Base-by-base conservation (phyloP, 306 rosid genomes). In the Medicago arabica region DNA sequence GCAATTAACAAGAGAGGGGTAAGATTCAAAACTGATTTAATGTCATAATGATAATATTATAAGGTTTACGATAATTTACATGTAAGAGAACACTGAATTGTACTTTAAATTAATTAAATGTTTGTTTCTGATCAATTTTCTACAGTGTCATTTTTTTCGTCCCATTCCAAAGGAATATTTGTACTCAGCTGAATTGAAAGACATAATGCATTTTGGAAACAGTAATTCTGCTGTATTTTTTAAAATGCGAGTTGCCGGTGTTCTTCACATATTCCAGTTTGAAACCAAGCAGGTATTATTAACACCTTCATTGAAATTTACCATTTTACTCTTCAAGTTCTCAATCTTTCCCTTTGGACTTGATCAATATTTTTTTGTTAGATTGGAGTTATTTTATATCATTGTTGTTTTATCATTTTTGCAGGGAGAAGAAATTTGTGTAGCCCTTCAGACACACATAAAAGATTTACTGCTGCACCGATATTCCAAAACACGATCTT, bases 1-100 rank as follows among this genome's bases (percentile, higher is more conserved):
- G 98, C 96, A 75, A 93, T 93, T 83, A 93, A 93, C 83, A 93
- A 88, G 83, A 88, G 98, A 80, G 98, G 98, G 89, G 98, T 93
- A 86, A 80, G 86, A 80, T 39, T 36, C 4, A 38, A 63, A 55
- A 16, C 28, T 49, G 25, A 80, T 66, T 25, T 19, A 23, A 3
- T 21, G 72, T 44, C 19, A 7, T 67, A 8, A 38, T 17, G 54
- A 43, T 64, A 18, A 31, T 50, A 19, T 28, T 31, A 23, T 12
- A 63, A 55, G 57, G 15, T 70, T 54, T 57, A 74, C 6, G 1
- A 23, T 23, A 43, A 34, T 44, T 4, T 41, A 28, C 16, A 16
- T 61, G 4, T 17, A 54, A 14, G 41, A 43, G 62, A 15, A 8
- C 21, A 51, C 39, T 54, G 6, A 25, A 47, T 31, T 58, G 34